Evolutionary conservation across 2,329 filamentous ascomycete genomes (phyloP), one percentile per base, ranked within the genome.

Genomic region (Hymenoscyphus linearis): DNA sequence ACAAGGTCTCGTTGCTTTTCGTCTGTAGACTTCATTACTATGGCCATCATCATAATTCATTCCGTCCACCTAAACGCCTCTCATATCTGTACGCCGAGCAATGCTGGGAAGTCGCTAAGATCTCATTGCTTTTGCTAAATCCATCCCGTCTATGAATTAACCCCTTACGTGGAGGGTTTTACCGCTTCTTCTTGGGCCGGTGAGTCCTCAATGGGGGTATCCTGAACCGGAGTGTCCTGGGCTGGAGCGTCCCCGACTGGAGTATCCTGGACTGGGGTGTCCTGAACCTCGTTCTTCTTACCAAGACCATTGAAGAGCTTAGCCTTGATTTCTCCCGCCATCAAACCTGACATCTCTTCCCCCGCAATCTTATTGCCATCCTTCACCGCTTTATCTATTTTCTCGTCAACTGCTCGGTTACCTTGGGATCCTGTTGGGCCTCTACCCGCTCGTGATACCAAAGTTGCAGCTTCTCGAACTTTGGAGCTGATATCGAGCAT

Each of bases 401-500:
- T 78, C 67, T 76, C 77, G 61, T 86, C 74, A 52, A 74, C 69
- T 62, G 61, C 58, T 54, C 65, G 70, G 10, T 59, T 67, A 55
- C 59, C 60, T 26, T 47, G 40, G 10, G 64, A 55, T 14, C 61
- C 60, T 10, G 60, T 56, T 10, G 64, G 70, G 47, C 75, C 69
- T 58, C 71, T 73, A 4, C 68, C 67, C n/a, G 74, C 62, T 31
- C 76, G 72, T 63, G 76, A 65, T 52, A 80, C 69, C 26, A 70
- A 66, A 18, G 64, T 62, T 7, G 79, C 84, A 2, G 86, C 85
- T 66, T 91, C 86, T 67, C 82, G 81, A 67, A 96, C 88, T 78
- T 96, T 97, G 66, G 86, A 85, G 47, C 89, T 89, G 52, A 98
- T 80, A 74, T 99, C 95, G 55, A 87, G 80, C 76, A 99, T 95